phyloP scores from a whole-genome alignment of 495 filamentous ascomycete genomes.

The Aspergillus ellipticus region DNA sequence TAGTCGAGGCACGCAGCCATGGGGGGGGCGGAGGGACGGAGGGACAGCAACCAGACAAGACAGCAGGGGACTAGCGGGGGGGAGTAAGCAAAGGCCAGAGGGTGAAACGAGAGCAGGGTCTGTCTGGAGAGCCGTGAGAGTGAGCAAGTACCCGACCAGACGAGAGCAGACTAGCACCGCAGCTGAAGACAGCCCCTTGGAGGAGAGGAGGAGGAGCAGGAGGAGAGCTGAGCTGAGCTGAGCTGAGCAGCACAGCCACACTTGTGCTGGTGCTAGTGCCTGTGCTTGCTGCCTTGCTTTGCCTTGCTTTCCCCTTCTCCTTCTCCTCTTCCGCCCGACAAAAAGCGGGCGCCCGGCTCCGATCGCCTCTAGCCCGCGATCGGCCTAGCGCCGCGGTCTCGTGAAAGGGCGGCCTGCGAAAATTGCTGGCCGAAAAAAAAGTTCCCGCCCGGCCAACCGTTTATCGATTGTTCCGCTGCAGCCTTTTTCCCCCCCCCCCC shows the following conservation, averaged over 20 bases:
- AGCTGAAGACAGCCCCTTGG: conserved; percentile 8
- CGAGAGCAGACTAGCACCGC: neutral
- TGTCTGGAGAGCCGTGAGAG: no score
- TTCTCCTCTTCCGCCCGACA: neutral
- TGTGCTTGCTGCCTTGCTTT: no score
- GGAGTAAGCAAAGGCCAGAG: neutral
- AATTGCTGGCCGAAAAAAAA: conserved; percentile 20
- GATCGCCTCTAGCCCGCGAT: conserved; percentile 43
- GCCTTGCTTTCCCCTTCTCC: no score
- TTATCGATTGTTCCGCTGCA: conserved; percentile 24
- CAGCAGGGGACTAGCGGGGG: neutral
- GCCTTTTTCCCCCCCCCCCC: conserved; percentile 3
- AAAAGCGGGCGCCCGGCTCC: conserved; percentile 18
- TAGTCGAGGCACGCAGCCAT: conserved; percentile 5
- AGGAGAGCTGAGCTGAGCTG: no score
- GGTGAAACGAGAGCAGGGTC: neutral
- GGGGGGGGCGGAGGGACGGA: neutral
- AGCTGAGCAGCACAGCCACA: no score
- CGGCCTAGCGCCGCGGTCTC: conserved; percentile 30
- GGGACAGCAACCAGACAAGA: neutral
- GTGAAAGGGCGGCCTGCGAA: conserved; percentile 14
- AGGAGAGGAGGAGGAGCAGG: neutral
- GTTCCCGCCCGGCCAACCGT: conserved; percentile 19
- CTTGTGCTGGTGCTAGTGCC: no score
- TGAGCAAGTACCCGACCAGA: no score